phyloP scores from a whole-genome alignment of 805 yeast species.

The Wickerhamomyces rabaulensis region DNA sequence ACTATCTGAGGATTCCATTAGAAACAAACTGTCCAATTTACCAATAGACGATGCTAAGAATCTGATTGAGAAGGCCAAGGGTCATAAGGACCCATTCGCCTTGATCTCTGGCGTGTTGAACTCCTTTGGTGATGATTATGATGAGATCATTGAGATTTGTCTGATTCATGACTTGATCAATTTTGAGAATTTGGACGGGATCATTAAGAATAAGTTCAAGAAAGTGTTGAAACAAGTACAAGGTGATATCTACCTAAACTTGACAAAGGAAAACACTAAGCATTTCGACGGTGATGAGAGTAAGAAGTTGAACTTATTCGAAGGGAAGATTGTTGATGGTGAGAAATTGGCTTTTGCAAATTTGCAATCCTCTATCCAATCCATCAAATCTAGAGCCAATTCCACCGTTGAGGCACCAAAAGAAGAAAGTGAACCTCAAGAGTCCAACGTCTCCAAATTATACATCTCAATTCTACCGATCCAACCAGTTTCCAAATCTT shows the following conservation, averaged over 20 bases:
- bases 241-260: conserved; percentile 63
- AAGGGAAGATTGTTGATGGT: conserved; percentile 76
- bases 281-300: conserved; percentile 16
- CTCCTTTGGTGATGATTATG: conserved; percentile 25
- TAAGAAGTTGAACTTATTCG: conserved; percentile 58
- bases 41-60: conserved; percentile 28
- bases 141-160: conserved; percentile 55
- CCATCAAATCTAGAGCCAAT: conserved; percentile 18
- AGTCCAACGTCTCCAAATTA: conserved; percentile 44
- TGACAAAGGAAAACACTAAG: conserved; percentile 45
- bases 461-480: conserved; percentile 68
- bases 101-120: conserved; percentile 19
- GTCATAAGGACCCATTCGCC: conserved; percentile 5
- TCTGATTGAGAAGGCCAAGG: conserved; percentile 17
- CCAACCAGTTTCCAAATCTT: conserved; percentile 25
- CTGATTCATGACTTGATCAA: conserved; percentile 65
- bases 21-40: conserved; percentile 12
- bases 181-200: conserved; percentile 40
- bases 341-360: conserved; percentile 87
- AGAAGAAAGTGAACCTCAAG: conserved; percentile 2
- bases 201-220: conserved; percentile 50
- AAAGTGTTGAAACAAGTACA: conserved; percentile 70
- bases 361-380: conserved; percentile 65
- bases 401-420: conserved; percentile 12
- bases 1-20: background rate